A percentile compares a stretch with the other conserved stretches of the same genome.
These are phyloP conservation scores for Sequoia sempervirens DNA, from an alignment of 75 land plant genomes.

Conservation along the genomic window DNA sequence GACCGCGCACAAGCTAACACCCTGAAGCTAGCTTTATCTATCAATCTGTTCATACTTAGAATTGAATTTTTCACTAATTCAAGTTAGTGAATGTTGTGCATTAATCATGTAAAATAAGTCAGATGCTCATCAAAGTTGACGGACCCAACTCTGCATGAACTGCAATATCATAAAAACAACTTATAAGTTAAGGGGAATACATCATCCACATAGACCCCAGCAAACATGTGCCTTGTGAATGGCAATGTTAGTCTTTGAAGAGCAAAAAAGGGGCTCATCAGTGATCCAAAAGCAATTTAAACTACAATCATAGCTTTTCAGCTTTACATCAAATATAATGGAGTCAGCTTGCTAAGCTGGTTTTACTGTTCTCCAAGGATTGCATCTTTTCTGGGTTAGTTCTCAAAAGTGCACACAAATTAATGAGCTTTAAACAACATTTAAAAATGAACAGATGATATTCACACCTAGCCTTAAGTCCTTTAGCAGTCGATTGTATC, in stretches of 20 bases:
- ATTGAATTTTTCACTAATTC: neutral
- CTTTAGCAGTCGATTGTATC: neutral
- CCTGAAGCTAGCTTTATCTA: neutral
- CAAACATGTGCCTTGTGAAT: slow-evolving; percentile 2
- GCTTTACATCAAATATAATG: slow-evolving; percentile 7
- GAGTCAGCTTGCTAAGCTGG: slow-evolving; percentile 1
- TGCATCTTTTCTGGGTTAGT: slow-evolving; percentile 9
- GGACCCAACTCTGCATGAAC: neutral
- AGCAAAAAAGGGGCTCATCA: slow-evolving; percentile 2
- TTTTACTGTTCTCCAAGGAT: slow-evolving; percentile 1
- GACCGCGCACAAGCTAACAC: neutral
- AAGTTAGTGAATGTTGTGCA: neutral
- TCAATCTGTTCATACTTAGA: neutral
- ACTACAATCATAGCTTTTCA: slow-evolving; percentile 3
- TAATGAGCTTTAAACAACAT: neutral
- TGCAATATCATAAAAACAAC: neutral
- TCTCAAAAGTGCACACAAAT: slow-evolving; percentile 1
- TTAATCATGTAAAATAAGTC: neutral
- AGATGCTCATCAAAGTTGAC: neutral
- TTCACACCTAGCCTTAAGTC: slow-evolving; percentile 2
- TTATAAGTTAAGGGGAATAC: neutral
- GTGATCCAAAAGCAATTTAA: slow-evolving; percentile 4
- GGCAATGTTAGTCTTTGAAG: slow-evolving; percentile 4
- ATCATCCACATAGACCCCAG: slow-evolving; percentile 7
- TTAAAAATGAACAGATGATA: neutral